Percentiles rank a stretch among this genome's conserved stretches.
Evolutionary conservation across 129 eudicot species (phyloP).

Genomic region (sunflower (Helianthus annuus)): HanXRQr2.0-SUNRISE NC_035440.2:1570639-1571138

Average conservation of each 20-base stretch:
- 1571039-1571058: conserved; percentile 43
- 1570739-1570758: conserved; percentile 76
- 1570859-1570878: conserved; percentile 46
- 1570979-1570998: conserved; percentile 57
- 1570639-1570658: not conserved
- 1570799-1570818: conserved; percentile 57
- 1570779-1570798: conserved; percentile 39
- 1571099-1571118: conserved; percentile 38
- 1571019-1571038: conserved; percentile 54
- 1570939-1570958: conserved; percentile 43
- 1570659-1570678: not conserved
- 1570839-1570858: conserved; percentile 67
- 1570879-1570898: conserved; percentile 59
- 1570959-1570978: conserved; percentile 49
- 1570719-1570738: not conserved
- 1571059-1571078: conserved; percentile 53
- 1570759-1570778: conserved; percentile 63
- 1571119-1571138: conserved; percentile 38
- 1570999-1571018: conserved; percentile 62
- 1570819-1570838: conserved; percentile 63
- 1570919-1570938: conserved; percentile 64
- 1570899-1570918: conserved; percentile 56
- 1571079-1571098: conserved; percentile 50
- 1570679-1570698: not conserved
- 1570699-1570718: not conserved